These are phyloP conservation scores for Fomes fomentarius DNA, from an alignment of 1,284 basidiomycete species.

Conservation along the genomic window DNA sequence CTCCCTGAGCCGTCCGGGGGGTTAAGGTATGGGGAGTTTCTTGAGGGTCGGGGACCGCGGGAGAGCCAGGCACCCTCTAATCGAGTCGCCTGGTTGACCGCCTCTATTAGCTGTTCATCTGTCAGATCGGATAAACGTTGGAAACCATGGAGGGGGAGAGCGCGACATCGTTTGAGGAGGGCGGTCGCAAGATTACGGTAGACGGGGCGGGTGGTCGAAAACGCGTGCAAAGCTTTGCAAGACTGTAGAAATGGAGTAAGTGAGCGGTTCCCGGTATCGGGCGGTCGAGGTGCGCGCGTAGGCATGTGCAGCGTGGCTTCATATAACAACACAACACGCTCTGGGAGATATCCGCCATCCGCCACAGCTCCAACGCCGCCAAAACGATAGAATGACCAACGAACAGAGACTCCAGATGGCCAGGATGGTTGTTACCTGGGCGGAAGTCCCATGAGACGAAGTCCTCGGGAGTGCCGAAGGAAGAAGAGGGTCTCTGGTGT, in stretches of 20 bases:
- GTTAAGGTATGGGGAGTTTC: conserved; percentile 23
- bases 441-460: too few species aligned
- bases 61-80: conserved; percentile 67
- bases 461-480: too few species aligned
- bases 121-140: conserved; percentile 64
- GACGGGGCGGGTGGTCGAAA: conserved; percentile 63
- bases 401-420: too few species aligned
- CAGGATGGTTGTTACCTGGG: too few species aligned
- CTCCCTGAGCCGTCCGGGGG: conserved; percentile 1
- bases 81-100: conserved; percentile 61
- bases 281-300: not conserved
- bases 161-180: conserved; percentile 63
- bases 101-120: conserved; percentile 57
- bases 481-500: too few species aligned
- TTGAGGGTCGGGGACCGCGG: conserved; percentile 55
- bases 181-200: conserved; percentile 64
- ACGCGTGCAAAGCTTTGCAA: conserved; percentile 59
- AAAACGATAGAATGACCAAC: not conserved
- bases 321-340: too few species aligned
- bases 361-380: too few species aligned
- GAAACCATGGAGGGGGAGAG: conserved; percentile 69
- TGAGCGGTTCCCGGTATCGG: not conserved
- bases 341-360: too few species aligned
- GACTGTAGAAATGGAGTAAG: conserved; percentile 48
- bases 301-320: too few species aligned